A percentile compares a stretch with the other conserved stretches of the same genome.
Conservation (phyloP, 352 stramenopile genomes). For the Aphanomyces stellatus region DNA sequence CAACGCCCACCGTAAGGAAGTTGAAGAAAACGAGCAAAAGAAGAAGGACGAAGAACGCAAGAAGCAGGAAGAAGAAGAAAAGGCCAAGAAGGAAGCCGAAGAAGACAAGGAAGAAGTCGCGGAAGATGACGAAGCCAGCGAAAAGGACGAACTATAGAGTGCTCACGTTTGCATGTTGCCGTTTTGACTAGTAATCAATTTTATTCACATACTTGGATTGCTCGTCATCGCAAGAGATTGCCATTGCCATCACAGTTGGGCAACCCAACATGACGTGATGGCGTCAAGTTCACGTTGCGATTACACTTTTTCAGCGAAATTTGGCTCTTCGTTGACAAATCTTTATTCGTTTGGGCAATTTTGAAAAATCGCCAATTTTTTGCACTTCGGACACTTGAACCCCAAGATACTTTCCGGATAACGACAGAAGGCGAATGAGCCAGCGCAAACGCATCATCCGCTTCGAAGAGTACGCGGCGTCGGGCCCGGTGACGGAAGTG, state of each 20-base stretch:
- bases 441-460: constrained; percentile 25
- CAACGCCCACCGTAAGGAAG: constrained; percentile 65
- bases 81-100: constrained; percentile 44
- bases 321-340: too few species aligned
- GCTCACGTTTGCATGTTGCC: neutral
- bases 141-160: constrained; percentile 23
- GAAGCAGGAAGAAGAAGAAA: constrained; percentile 64
- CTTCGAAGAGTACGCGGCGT: constrained; percentile 60
- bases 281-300: too few species aligned
- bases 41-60: constrained; percentile 61
- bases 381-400: too few species aligned
- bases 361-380: too few species aligned
- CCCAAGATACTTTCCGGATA: too few species aligned
- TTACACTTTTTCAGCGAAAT: too few species aligned
- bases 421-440: neutral
- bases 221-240: too few species aligned
- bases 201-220: too few species aligned
- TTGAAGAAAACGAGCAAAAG: constrained; percentile 60
- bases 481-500: constrained; percentile 22
- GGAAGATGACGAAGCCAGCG: constrained; percentile 22
- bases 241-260: too few species aligned
- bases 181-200: constrained; percentile 16
- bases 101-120: constrained; percentile 33
- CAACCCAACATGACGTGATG: too few species aligned
- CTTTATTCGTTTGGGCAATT: too few species aligned